Conservation (phyloP, 257 asterid genomes). For the Oldenlandia corymbosa region DNA sequence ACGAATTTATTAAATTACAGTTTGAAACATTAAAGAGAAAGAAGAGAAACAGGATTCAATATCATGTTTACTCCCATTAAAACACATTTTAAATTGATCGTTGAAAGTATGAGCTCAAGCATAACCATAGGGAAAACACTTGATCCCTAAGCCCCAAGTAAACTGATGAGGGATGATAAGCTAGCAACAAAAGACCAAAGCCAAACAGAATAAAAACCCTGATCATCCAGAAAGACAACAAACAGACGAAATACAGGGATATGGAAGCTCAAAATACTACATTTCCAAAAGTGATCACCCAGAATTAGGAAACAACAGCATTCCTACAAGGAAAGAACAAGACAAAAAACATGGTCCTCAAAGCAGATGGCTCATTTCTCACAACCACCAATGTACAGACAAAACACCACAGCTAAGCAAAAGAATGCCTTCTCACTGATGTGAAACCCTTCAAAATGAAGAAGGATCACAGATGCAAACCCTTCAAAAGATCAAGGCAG, state of each 20-base stretch:
- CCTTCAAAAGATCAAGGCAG: background rate
- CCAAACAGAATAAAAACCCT: background rate
- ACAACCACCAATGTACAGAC: slow-evolving; percentile 17
- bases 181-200: background rate
- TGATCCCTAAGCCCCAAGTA: background rate
- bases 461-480: slow-evolving; percentile 1
- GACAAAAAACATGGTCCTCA: slow-evolving; percentile 6
- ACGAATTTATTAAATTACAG: slow-evolving; percentile 8
- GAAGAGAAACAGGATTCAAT: background rate
- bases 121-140: background rate
- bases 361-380: slow-evolving; percentile 15
- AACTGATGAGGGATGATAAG: background rate
- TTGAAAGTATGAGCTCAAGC: background rate
- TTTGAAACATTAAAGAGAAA: background rate
- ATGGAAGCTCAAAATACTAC: slow-evolving; percentile 22
- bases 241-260: slow-evolving; percentile 13
- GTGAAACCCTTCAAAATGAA: slow-evolving; percentile 2
- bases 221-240: slow-evolving; percentile 18
- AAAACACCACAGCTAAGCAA: slow-evolving; percentile 12
- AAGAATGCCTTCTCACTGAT: slow-evolving; percentile 1
- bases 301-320: slow-evolving; percentile 1
- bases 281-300: slow-evolving; percentile 6
- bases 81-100: no score
- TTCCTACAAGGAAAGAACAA: slow-evolving; percentile 7
- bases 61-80: no score